A percentile compares a stretch with the other conserved stretches of the same genome.
Conservation (phyloP, 495 filamentous ascomycete genomes). For the Penicillium samsonianum region DNA sequence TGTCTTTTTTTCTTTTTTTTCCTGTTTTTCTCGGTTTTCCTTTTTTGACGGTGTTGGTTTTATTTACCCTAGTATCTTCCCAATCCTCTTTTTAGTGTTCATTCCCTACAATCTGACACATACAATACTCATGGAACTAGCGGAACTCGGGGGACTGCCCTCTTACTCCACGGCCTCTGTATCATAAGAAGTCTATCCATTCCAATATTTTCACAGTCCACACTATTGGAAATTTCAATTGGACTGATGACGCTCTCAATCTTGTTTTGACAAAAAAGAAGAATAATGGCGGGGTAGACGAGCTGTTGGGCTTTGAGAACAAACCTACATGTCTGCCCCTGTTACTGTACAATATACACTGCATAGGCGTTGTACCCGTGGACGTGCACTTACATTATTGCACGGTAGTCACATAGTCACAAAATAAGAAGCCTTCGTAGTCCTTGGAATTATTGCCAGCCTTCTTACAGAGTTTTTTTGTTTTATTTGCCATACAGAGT, state of each 20-base stretch:
- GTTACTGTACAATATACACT: background rate
- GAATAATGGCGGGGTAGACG: background rate
- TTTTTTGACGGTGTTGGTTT: no score
- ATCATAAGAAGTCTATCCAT: background rate
- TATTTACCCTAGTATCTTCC: background rate
- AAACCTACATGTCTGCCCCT: background rate
- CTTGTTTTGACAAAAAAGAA: background rate
- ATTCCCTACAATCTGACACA: background rate
- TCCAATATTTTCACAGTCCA: background rate
- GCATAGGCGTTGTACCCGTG: background rate
- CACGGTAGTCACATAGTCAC: background rate
- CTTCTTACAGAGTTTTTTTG: no score
- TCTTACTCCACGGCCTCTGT: background rate
- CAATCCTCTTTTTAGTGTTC: background rate
- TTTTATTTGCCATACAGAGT: no score
- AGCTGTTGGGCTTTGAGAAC: background rate
- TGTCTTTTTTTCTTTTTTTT: background rate
- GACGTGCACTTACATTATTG: background rate
- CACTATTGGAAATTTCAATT: conserved; percentile 11
- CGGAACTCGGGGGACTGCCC: background rate
- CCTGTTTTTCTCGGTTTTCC: no score
- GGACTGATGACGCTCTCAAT: background rate
- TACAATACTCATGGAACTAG: background rate
- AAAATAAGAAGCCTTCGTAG: no score
- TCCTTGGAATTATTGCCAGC: no score